Evolutionary conservation across 139 green algal species (phyloP).

Genomic region (Pycnococcus provasolii): DNA sequence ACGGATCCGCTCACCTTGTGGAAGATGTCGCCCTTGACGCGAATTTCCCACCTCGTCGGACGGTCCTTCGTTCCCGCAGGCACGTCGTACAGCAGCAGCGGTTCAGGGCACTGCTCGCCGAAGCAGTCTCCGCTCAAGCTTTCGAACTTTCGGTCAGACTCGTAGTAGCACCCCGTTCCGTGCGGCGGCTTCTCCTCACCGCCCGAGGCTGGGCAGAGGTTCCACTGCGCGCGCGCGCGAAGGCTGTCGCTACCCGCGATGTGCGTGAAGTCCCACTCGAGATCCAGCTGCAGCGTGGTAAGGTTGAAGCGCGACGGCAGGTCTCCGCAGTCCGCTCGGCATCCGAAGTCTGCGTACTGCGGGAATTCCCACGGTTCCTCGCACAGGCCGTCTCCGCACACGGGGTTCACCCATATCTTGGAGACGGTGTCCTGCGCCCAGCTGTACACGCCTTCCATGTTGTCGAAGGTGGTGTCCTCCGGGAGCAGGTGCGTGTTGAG

Average conservation of each 20-base stretch:
- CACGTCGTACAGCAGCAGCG: constrained; percentile 40
- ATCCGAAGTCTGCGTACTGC: neutral
- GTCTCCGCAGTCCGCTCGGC: neutral
- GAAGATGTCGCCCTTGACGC: constrained; percentile 65
- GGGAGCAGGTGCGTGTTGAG: neutral
- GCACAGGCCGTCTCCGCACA: neutral
- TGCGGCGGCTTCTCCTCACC: constrained; percentile 23
- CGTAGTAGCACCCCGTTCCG: constrained; percentile 53
- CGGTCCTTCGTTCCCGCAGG: constrained; percentile 39
- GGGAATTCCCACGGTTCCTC: neutral
- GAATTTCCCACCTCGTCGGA: constrained; percentile 40
- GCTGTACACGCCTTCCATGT: neutral
- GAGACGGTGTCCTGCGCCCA: neutral
- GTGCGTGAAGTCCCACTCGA: neutral
- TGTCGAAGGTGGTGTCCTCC: neutral
- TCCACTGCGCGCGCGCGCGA: neutral
- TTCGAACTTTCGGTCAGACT: constrained; percentile 50
- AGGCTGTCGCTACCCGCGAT: neutral
- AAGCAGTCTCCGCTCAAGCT: constrained; percentile 30
- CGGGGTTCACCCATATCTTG: neutral
- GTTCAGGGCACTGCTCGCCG: constrained; percentile 7
- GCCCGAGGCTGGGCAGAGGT: neutral
- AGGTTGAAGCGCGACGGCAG: neutral
- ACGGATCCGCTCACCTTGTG: constrained; percentile 59
- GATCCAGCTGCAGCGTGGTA: neutral